Base-by-base conservation (phyloP, 1,284 basidiomycete species). In the Microbotryum intermedium region DNA sequence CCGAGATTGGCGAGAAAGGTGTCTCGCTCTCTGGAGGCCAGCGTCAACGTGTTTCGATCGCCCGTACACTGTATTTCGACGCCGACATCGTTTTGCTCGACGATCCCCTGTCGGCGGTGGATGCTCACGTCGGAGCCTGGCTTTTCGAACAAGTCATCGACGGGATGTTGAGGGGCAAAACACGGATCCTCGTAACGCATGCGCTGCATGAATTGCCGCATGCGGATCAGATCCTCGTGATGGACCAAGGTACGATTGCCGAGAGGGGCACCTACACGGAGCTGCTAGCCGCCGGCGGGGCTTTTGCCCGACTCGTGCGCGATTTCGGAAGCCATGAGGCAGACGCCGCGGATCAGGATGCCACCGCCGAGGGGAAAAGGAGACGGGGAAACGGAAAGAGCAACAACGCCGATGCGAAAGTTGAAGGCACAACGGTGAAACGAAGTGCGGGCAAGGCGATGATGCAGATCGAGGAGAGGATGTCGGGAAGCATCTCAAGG, bases 81-180 rank as follows among this genome's bases (percentile, higher is more conserved):
- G 83, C 86, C 6, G 85, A 88, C 59, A 76, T 87, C 39, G 75
- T 85, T 18, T 78, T 86, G 28, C 79, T 88, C 57, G 86, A 88
- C 69, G 86, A 88, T 71, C 85, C 85, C 3, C 77, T 88, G 6
- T 86, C 84, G 53, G 86, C 86, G 18, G 79, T 89, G 26, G 88
- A 88, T 72, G 89, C 90, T 10, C 89, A 91, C 69, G 89, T 94
- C 50, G 89, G 88, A 34, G 87, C 87, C 71, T 79, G 83, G 9
- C 83, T 94, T 29, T 91, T 94, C 77, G 82, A 85, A 69, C 85
- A 91, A 65, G 87, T 90, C n/a, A 80, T 93, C 57, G 78, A 83
- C 59, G 81, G 83, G 66, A 80, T 77, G 25, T 77, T 85, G 13
- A 77, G 79, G 6, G 82, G 80, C 58, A 89, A 88, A 73, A 92